These are phyloP conservation scores for Neurospora discreta DNA, from an alignment of 495 filamentous ascomycete genomes.

Conservation along the genomic window DNA sequence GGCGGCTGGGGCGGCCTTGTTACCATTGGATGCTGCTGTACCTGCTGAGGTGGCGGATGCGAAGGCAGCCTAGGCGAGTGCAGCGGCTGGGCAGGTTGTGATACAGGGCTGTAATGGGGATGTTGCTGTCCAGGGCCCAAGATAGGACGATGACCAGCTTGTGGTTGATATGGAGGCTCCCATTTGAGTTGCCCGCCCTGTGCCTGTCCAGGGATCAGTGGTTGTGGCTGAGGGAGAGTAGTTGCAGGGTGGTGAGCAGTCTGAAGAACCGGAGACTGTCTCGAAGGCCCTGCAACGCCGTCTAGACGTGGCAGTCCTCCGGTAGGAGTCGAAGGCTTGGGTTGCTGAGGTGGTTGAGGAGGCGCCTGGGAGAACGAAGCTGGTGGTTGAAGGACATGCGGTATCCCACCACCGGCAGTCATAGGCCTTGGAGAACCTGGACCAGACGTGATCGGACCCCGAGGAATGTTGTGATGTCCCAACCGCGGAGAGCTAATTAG, in stretches of 20 bases:
- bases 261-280: conserved; percentile 3
- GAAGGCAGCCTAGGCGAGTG: conserved; percentile 5
- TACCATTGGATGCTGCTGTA: conserved; percentile 6
- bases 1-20: conserved; percentile 19
- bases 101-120: conserved; percentile 7
- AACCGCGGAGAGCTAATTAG: conserved; percentile 5
- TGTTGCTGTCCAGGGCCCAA: conserved; percentile 12
- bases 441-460: conserved; percentile 12
- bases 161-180: conserved; percentile 40
- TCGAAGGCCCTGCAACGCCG: conserved; percentile 3
- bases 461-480: conserved; percentile 7
- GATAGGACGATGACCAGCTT: neutral
- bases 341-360: conserved; percentile 13
- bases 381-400: conserved; percentile 32
- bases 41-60: conserved; percentile 10
- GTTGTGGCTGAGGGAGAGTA: conserved; percentile 2
- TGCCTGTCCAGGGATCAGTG: neutral
- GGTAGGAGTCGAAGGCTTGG: conserved; percentile 10
- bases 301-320: conserved; percentile 25
- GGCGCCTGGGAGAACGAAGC: conserved; percentile 15
- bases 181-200: conserved; percentile 27
- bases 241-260: conserved; percentile 2
- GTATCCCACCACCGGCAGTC: conserved; percentile 7
- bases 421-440: conserved; percentile 16
- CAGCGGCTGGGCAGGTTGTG: conserved; percentile 10